Evolutionary conservation across 805 yeast genomes (phyloP), one percentile per base, ranked within the genome.

Genomic region (Kluyveromyces aestuarii): DNA sequence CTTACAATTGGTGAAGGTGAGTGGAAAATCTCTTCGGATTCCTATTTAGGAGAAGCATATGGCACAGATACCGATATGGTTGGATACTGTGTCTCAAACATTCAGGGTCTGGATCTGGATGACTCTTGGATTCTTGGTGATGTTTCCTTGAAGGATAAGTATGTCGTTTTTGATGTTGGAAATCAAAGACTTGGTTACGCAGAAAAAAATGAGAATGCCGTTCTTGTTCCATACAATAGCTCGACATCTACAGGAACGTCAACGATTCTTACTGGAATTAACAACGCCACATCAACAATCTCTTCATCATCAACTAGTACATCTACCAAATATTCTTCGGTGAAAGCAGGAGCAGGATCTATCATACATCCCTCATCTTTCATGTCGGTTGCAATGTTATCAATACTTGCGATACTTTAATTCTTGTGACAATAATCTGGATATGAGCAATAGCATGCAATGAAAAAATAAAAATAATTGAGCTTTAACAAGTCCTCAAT

Each of bases 81-180:
- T 17, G 81, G 83, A 0, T 72, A 75, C 57, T 82, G 88, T 68
- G 80, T 81, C 11, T 77, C 84, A 7, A 81, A 80, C 55, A 72
- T 81, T 49, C 86, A 80, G 64, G 87, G 85, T 9, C 62, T 70
- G 10, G 59, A 61, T 35, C 56, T 61, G 14, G 63, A 69, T 46
- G 67, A 67, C 16, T 60, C 72, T 1, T 82, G 87, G 87, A 74
- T 82, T 47, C 63, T 82, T 38, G 88, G 88, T 6, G 81, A 79
- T n/a, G 70, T 79, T 2, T 81, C 82, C 57, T 61, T 82, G 54
- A 73, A 74, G 50, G 69, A 70, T 33, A 79, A 72, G 48, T 81
- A 79, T 58, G 72, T 81, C 2, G 77, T 79, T 13, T 82, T 80
- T 54, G 82, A 82, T 55, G 67, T 77, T 48, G 77, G 72, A 45